phyloP scores from a whole-genome alignment of 2,329 filamentous ascomycete genomes.

The Diaporthe destruens region DNA sequence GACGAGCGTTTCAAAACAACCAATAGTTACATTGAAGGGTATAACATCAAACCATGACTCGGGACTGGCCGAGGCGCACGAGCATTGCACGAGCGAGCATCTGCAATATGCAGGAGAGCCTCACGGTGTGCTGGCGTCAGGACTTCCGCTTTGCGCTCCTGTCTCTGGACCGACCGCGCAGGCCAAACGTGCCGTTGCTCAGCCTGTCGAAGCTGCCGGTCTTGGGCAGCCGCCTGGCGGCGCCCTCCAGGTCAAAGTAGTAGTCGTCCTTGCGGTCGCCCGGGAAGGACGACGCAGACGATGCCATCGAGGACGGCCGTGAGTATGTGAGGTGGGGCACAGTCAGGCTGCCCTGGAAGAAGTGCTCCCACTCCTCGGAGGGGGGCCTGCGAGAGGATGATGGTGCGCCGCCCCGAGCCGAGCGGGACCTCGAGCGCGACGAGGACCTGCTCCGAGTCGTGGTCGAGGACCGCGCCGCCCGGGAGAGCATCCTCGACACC shows the following conservation, averaged over 20 bases:
- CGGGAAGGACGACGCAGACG: background rate
- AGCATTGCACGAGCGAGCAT: background rate
- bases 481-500: slow-evolving; percentile 32
- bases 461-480: slow-evolving; percentile 31
- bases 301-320: slow-evolving; percentile 17
- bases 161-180: slow-evolving; percentile 25
- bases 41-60: slow-evolving; percentile 28
- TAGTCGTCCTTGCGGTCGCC: slow-evolving; percentile 6
- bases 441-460: slow-evolving; percentile 30
- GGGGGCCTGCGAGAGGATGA: slow-evolving; percentile 3
- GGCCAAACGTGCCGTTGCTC: slow-evolving; percentile 36
- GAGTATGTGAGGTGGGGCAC: slow-evolving; percentile 15
- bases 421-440: slow-evolving; percentile 33
- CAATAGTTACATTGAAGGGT: slow-evolving; percentile 33
- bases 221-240: slow-evolving; percentile 10
- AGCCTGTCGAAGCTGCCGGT: slow-evolving; percentile 35
- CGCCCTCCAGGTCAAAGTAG: background rate
- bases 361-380: slow-evolving; percentile 33
- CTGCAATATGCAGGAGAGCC: background rate
- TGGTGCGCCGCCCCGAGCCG: background rate
- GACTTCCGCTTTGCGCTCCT: slow-evolving; percentile 24
- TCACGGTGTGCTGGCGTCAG: background rate
- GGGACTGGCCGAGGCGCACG: slow-evolving; percentile 8
- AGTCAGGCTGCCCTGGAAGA: slow-evolving; percentile 17
- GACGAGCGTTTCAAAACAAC: slow-evolving; percentile 31